phyloP scores from a whole-genome alignment of 148 eudicot species.

The Cornus kousa region DNA sequence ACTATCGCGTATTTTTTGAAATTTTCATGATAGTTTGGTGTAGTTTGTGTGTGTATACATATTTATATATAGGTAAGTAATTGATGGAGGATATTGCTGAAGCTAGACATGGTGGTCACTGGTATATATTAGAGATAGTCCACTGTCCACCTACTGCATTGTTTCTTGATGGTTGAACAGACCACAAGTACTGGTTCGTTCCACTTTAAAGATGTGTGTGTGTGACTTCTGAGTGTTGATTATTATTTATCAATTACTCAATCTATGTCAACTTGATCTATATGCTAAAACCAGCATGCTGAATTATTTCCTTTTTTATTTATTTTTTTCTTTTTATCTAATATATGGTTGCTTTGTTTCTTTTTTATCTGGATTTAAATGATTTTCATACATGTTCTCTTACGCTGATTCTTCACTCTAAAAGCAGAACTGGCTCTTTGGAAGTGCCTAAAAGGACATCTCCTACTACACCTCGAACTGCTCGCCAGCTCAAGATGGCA shows the following conservation, averaged over 20 bases:
- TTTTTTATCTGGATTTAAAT: not conserved
- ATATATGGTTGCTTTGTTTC: not conserved
- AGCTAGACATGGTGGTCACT: not conserved
- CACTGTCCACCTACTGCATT: not conserved
- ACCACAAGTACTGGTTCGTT: not conserved
- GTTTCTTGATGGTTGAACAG: slow-evolving; percentile 1
- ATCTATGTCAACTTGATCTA: too few species aligned
- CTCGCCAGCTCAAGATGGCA: too few species aligned
- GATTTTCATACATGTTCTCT: not conserved
- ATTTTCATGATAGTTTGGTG: too few species aligned
- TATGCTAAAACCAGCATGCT: not conserved
- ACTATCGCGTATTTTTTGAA: too few species aligned
- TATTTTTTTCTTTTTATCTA: not conserved
- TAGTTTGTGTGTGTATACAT: too few species aligned
- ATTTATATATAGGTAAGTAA: too few species aligned
- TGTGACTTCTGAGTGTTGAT: too few species aligned
- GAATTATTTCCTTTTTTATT: not conserved
- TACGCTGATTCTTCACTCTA: not conserved
- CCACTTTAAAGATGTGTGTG: too few species aligned
- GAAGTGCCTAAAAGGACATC: too few species aligned
- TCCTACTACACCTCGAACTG: too few species aligned
- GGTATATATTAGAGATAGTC: not conserved
- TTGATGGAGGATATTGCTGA: not conserved
- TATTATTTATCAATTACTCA: too few species aligned
- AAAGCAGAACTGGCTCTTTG: too few species aligned